Evolutionary conservation across 371 early-diverging fungal species (phyloP).

Genomic region (Dentiscutata heterogama): DNA sequence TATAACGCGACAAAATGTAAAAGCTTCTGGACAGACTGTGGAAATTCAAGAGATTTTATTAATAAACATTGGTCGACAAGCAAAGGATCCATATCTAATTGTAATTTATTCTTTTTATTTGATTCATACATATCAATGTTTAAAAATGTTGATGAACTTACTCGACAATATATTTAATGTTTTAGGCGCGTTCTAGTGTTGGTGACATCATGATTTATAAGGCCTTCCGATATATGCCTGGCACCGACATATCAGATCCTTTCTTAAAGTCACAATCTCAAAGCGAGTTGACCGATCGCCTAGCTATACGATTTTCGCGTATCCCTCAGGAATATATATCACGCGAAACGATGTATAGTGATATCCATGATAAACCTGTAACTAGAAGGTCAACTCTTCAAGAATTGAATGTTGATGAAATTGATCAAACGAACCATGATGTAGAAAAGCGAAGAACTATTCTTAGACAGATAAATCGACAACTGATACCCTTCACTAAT

Average conservation of each 20-base stretch:
- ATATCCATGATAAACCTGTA: conserved; percentile 37
- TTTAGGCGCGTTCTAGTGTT: conserved; percentile 70
- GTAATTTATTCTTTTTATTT: conserved; percentile 55
- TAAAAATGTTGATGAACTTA: neutral
- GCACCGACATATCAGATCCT: conserved; percentile 45
- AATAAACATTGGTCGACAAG: conserved; percentile 70
- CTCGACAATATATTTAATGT: neutral
- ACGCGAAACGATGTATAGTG: conserved; percentile 56
- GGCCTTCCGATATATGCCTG: conserved; percentile 65
- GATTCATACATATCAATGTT: neutral
- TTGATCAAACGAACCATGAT: conserved; percentile 46
- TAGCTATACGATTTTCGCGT: conserved; percentile 79
- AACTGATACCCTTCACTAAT: conserved; percentile 71
- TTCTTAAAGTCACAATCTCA: conserved; percentile 16
- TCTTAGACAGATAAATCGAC: conserved; percentile 46
- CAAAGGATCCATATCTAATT: conserved; percentile 75
- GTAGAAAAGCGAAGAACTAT: conserved; percentile 43
- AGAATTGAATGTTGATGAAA: neutral
- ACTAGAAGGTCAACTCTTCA: conserved; percentile 5
- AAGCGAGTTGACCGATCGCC: conserved; percentile 58
- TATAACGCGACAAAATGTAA: conserved; percentile 53
- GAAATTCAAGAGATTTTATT: conserved; percentile 77
- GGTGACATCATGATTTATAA: conserved; percentile 83
- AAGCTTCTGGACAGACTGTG: conserved; percentile 52
- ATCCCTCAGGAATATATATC: conserved; percentile 77